These are phyloP conservation scores for Cladosporium halotolerans DNA, from an alignment of 2,329 filamentous ascomycete species.

Conservation along the genomic window DNA sequence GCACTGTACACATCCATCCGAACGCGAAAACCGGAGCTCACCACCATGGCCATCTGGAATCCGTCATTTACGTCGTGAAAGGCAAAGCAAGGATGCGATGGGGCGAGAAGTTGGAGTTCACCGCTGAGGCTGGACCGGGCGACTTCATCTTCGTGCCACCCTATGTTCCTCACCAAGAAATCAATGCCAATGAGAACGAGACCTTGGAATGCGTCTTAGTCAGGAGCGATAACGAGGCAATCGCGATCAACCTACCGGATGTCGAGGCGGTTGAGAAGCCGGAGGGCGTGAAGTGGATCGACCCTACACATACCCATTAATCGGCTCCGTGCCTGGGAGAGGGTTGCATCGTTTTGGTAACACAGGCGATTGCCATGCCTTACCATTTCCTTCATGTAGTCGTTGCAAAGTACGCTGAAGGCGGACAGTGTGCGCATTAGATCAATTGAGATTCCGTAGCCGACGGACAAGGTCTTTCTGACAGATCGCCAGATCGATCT, in stretches of 20 bases:
- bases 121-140: constrained; percentile 40
- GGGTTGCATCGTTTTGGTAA: no score
- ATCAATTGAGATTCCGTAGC: no score
- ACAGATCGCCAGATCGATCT: no score
- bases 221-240: constrained; percentile 38
- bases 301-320: constrained; percentile 34
- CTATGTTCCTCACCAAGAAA: constrained; percentile 43
- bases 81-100: constrained; percentile 42
- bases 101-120: constrained; percentile 41
- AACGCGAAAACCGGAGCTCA: constrained; percentile 42
- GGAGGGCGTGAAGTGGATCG: constrained; percentile 40
- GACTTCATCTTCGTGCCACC: constrained; percentile 44
- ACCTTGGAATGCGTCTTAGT: constrained; percentile 39
- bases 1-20: constrained; percentile 39
- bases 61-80: constrained; percentile 42
- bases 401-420: no score
- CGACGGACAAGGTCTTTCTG: no score
- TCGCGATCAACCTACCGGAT: constrained; percentile 41
- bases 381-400: no score
- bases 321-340: background rate
- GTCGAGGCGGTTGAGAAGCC: constrained; percentile 39
- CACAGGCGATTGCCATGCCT: no score
- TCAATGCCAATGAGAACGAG: constrained; percentile 38
- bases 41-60: constrained; percentile 42
- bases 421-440: no score